phyloP scores from a whole-genome alignment of 2,329 filamentous ascomycete species.

The Alternaria incomplexa region DNA sequence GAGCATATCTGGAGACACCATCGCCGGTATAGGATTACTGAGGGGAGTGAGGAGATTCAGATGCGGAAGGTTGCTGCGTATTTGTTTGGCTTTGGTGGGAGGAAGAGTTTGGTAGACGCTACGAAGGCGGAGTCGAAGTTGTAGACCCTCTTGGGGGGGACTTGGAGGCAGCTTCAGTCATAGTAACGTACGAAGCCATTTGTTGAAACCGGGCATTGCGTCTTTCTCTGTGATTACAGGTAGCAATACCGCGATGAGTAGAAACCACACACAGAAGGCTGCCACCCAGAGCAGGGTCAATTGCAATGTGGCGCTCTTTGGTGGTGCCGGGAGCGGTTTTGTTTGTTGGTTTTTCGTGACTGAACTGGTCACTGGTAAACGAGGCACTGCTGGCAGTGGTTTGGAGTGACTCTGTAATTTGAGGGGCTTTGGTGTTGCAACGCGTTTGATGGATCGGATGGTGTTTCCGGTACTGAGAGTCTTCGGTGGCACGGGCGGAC shows the following conservation, averaged over 20 bases:
- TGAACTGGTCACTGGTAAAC: not conserved
- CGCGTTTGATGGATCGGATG: not conserved
- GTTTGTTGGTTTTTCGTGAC: not conserved
- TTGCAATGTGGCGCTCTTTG: not conserved
- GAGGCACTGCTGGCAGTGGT: constrained; percentile 2
- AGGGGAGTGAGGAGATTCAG: constrained; percentile 70
- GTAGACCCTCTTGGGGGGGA: constrained; percentile 12
- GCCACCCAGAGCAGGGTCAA: not conserved
- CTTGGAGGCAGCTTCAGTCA: not conserved
- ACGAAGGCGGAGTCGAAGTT: constrained; percentile 41
- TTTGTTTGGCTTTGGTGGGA: constrained; percentile 61
- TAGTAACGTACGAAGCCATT: constrained; percentile 16
- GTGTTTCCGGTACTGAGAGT: not conserved
- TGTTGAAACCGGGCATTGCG: constrained; percentile 10
- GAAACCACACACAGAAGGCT: constrained; percentile 2
- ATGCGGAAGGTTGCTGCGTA: constrained; percentile 69
- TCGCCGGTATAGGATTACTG: constrained; percentile 67
- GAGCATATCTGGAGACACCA: constrained; percentile 72
- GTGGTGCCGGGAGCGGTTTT: constrained; percentile 1
- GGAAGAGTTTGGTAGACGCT: constrained; percentile 48
- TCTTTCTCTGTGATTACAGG: constrained; percentile 10
- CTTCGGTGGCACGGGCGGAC: not conserved
- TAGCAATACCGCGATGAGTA: constrained; percentile 3
- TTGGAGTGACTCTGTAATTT: not conserved
- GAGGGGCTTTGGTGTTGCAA: not conserved